These are phyloP conservation scores for Paramyrothecium sp. DNA, from an alignment of 2,329 filamentous ascomycete genomes.

Conservation along the genomic window DNA sequence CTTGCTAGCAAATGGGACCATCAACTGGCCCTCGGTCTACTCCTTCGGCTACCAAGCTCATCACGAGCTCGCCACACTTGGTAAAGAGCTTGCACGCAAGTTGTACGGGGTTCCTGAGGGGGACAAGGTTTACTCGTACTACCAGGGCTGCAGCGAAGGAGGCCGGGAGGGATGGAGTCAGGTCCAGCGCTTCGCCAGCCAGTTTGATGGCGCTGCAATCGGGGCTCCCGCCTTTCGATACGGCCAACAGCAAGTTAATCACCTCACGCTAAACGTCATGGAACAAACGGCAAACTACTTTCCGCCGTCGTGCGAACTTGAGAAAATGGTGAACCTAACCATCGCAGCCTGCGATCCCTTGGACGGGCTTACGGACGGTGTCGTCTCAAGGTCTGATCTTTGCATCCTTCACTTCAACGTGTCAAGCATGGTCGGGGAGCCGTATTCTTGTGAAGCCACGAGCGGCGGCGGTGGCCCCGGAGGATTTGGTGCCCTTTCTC, in stretches of 20 bases:
- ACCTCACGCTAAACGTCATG: constrained; percentile 35
- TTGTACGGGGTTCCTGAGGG: constrained; percentile 33
- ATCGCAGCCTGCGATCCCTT: constrained; percentile 54
- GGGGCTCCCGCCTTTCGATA: constrained; percentile 48
- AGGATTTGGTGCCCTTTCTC: constrained; percentile 7
- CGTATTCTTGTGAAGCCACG: constrained; percentile 26
- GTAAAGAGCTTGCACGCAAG: constrained; percentile 39
- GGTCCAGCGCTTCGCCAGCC: constrained; percentile 47
- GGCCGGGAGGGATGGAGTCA: constrained; percentile 48
- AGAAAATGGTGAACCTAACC: constrained; percentile 52
- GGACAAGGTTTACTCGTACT: constrained; percentile 43
- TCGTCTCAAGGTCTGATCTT: constrained; percentile 39
- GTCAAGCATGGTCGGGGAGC: constrained; percentile 23
- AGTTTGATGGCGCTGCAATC: constrained; percentile 44
- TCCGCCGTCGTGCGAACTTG: constrained; percentile 42
- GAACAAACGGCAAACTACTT: constrained; percentile 38
- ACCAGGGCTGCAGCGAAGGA: constrained; percentile 53
- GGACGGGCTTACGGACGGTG: constrained; percentile 53
- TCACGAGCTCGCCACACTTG: constrained; percentile 34
- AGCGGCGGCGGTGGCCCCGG: constrained; percentile 15
- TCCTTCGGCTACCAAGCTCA: constrained; percentile 37
- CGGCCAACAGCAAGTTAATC: constrained; percentile 43
- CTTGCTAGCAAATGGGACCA: constrained; percentile 35
- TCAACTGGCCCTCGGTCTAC: constrained; percentile 31
- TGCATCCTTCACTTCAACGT: constrained; percentile 29